phyloP scores from a whole-genome alignment of 305 asterid genomes.

The Caryopteris hybrid region DNA sequence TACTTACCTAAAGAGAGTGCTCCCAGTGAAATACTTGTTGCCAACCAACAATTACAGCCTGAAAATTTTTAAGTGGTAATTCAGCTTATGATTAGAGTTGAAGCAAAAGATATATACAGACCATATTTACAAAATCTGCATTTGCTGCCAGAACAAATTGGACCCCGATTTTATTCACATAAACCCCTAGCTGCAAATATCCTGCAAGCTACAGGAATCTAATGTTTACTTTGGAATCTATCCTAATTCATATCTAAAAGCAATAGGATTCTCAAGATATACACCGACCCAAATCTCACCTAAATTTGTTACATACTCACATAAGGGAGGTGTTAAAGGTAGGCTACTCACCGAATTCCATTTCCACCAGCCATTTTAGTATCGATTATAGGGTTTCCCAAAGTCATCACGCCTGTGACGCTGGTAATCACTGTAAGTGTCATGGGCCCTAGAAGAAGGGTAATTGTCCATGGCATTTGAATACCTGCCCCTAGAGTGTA shows the following conservation, averaged over 20 bases:
- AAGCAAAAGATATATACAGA: slow-evolving; percentile 20
- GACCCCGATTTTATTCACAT: slow-evolving; percentile 10
- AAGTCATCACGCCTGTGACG: slow-evolving; percentile 70
- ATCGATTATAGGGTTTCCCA: slow-evolving; percentile 62
- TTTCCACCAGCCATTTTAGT: slow-evolving; percentile 43
- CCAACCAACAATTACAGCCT: slow-evolving; percentile 50
- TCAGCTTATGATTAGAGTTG: slow-evolving; percentile 30
- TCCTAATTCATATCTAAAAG: slow-evolving; percentile 11
- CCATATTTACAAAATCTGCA: slow-evolving; percentile 27
- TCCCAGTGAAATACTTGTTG: slow-evolving; percentile 28
- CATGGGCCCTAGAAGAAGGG: slow-evolving; percentile 66
- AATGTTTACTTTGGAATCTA: slow-evolving; percentile 10
- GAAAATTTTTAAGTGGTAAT: slow-evolving; percentile 46
- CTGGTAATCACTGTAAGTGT: slow-evolving; percentile 53
- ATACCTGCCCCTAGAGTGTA: slow-evolving; percentile 62
- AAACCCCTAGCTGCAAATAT: neutral
- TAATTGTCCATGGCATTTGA: slow-evolving; percentile 54
- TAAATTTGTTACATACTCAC: slow-evolving; percentile 8
- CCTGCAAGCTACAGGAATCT: slow-evolving; percentile 8
- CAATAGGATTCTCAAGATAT: slow-evolving; percentile 12
- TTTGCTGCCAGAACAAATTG: slow-evolving; percentile 16
- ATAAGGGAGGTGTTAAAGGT: slow-evolving; percentile 14
- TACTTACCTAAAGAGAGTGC: slow-evolving; percentile 46
- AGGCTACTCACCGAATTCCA: slow-evolving; percentile 60
- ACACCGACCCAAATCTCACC: slow-evolving; percentile 5